A percentile compares a stretch with the other conserved stretches of the same genome.
These are phyloP conservation scores for Nosema muscidifuracis DNA, from an alignment of 371 early-diverging fungal species.

Conservation along the genomic window DNA sequence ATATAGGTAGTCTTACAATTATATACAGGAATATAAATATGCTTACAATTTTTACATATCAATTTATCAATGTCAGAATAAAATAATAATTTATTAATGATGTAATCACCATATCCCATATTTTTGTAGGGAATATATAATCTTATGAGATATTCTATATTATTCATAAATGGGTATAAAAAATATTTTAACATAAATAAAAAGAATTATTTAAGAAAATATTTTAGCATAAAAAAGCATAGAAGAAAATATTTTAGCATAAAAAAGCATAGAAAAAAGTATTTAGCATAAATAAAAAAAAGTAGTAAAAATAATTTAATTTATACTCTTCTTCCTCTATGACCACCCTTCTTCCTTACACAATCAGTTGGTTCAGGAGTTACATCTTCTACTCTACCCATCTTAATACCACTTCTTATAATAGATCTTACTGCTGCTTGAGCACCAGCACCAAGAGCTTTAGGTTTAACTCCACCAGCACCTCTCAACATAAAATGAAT, in stretches of 20 bases:
- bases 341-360: constrained; percentile 98
- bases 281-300: too few species aligned
- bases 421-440: constrained; percentile 98
- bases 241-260: too few species aligned
- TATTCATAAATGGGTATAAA: background rate
- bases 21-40: constrained; percentile 21
- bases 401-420: constrained; percentile 93
- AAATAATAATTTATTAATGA: background rate
- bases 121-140: background rate
- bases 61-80: background rate
- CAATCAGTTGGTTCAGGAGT: constrained; percentile 97
- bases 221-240: too few species aligned
- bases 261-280: too few species aligned
- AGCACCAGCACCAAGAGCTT: constrained; percentile 98
- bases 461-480: constrained; percentile 97
- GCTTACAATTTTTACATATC: constrained; percentile 10
- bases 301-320: constrained; percentile 26
- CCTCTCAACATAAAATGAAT: constrained; percentile 99
- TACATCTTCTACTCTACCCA: constrained; percentile 96
- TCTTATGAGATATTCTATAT: background rate
- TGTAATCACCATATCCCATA: background rate
- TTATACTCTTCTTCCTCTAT: constrained; percentile 99
- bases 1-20: constrained; percentile 13
- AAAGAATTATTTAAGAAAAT: too few species aligned
- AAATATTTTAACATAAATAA: too few species aligned